These are phyloP conservation scores for Mycena olivaceomarginata DNA, from an alignment of 768 basidiomycete genomes.

Conservation along the genomic window DNA sequence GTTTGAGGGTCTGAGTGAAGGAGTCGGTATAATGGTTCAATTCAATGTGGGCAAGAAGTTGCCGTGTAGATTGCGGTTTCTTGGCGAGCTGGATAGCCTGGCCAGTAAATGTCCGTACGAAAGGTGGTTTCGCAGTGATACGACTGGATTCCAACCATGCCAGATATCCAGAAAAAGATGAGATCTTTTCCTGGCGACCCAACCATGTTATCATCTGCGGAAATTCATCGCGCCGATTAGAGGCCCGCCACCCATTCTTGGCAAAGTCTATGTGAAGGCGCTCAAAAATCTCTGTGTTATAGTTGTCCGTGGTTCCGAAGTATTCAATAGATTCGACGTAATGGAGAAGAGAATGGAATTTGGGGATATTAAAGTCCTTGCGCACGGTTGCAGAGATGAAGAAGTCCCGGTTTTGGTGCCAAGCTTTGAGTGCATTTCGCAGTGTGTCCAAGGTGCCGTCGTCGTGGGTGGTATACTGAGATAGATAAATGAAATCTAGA, in stretches of 20 bases:
- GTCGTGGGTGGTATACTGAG: conserved; percentile 49
- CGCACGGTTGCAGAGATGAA: not conserved
- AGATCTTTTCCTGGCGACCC: conserved; percentile 52
- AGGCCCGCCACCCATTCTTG: conserved; percentile 54
- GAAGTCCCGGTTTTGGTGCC: conserved; percentile 45
- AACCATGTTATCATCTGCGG: conserved; percentile 63
- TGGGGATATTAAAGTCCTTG: conserved; percentile 44
- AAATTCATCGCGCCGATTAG: conserved; percentile 51
- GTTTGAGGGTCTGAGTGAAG: conserved; percentile 2
- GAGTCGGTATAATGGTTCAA: conserved; percentile 9
- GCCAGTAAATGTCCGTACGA: conserved; percentile 13
- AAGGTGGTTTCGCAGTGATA: not conserved
- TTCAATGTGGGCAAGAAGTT: conserved; percentile 3
- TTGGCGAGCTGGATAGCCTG: conserved; percentile 4
- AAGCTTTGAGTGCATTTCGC: conserved; percentile 36
- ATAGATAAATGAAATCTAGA: conserved; percentile 56
- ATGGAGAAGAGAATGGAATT: conserved; percentile 48
- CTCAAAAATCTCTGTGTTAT: no score
- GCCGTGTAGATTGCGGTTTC: conserved; percentile 9
- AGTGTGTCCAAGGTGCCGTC: conserved; percentile 35
- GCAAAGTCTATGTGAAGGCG: conserved; percentile 48
- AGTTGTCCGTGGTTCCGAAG: no score
- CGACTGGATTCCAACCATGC: not conserved
- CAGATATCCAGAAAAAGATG: not conserved
- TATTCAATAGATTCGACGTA: conserved; percentile 31